phyloP scores from a whole-genome alignment of 768 basidiomycete species.

The Tricholoma saponaceum region DNA sequence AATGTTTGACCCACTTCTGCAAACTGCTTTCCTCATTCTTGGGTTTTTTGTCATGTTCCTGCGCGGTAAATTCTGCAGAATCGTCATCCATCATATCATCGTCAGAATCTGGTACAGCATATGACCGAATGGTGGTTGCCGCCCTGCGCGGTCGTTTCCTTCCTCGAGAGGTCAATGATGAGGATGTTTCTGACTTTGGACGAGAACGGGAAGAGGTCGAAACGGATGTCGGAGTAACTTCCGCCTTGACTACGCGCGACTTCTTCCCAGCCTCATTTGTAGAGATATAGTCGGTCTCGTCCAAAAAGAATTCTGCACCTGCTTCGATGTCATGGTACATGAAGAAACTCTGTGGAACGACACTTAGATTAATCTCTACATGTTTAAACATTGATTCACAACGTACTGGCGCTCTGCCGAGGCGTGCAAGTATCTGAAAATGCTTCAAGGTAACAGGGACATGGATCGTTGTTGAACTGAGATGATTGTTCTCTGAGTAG shows the following conservation, averaged over 20 bases:
- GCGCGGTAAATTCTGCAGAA: conserved; percentile 12
- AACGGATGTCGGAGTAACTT: conserved; percentile 27
- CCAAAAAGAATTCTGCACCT: conserved; percentile 66
- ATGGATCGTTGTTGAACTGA: conserved; percentile 24
- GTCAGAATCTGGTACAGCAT: conserved; percentile 67
- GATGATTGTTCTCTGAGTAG: conserved; percentile 19
- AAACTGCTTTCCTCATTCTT: conserved; percentile 37
- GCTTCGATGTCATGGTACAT: conserved; percentile 59
- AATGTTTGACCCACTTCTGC: conserved; percentile 67
- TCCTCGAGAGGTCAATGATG: conserved; percentile 21
- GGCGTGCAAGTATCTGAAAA: conserved; percentile 66
- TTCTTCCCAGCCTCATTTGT: conserved; percentile 22
- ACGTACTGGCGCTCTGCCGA: conserved; percentile 60
- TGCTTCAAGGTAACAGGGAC: conserved; percentile 76
- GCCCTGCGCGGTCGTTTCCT: conserved; percentile 60
- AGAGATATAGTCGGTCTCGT: conserved; percentile 64
- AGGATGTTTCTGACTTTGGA: conserved; percentile 13
- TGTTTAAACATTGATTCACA: not conserved
- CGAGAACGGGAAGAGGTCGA: conserved; percentile 22
- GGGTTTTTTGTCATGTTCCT: conserved; percentile 29
- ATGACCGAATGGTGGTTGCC: conserved; percentile 53
- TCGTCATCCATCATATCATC: conserved; percentile 51
- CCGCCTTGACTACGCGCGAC: conserved; percentile 36
- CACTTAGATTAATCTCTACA: not conserved
- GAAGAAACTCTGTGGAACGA: conserved; percentile 37